Conservation (phyloP, 495 filamentous ascomycete species). For the Margaritispora aquatica region DNA sequence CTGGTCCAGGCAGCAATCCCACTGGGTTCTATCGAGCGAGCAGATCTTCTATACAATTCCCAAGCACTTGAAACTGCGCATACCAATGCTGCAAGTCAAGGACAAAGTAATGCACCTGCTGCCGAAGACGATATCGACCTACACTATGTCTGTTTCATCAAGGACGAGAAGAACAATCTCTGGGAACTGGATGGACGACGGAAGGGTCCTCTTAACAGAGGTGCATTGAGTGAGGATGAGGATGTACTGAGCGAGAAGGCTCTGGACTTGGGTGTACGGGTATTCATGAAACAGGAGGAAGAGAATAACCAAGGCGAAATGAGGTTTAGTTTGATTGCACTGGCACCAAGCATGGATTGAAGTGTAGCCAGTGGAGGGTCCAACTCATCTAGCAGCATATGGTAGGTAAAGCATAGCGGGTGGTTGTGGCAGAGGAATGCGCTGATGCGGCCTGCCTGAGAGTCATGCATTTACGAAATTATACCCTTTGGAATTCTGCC, state of each 20-base stretch:
- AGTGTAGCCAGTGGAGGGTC: too few species aligned
- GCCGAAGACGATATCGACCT: conserved; percentile 42
- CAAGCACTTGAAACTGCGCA: conserved; percentile 64
- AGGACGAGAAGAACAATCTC: conserved; percentile 57
- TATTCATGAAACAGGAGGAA: conserved; percentile 59
- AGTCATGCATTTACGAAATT: too few species aligned
- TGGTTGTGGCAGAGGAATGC: too few species aligned
- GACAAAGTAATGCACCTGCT: conserved; percentile 56
- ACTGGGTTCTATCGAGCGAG: conserved; percentile 47
- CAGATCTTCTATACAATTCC: conserved; percentile 65
- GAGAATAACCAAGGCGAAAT: conserved; percentile 54
- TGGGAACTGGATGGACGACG: conserved; percentile 76
- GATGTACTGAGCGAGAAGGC: conserved; percentile 66
- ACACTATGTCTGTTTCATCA: conserved; percentile 77
- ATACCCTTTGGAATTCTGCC: too few species aligned
- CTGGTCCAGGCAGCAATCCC: conserved; percentile 40
- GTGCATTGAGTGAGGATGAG: conserved; percentile 50
- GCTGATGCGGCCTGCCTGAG: too few species aligned
- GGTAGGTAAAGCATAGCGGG: too few species aligned
- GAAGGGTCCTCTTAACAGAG: conserved; percentile 69
- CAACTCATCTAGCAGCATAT: too few species aligned
- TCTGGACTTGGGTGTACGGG: conserved; percentile 38
- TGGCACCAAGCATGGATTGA: conserved; percentile 47
- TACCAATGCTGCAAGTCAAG: conserved; percentile 55
- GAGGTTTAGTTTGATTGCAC: conserved; percentile 67